Base-by-base conservation (phyloP, 176 grass and related monocot species). In the Juncus effusus region DNA sequence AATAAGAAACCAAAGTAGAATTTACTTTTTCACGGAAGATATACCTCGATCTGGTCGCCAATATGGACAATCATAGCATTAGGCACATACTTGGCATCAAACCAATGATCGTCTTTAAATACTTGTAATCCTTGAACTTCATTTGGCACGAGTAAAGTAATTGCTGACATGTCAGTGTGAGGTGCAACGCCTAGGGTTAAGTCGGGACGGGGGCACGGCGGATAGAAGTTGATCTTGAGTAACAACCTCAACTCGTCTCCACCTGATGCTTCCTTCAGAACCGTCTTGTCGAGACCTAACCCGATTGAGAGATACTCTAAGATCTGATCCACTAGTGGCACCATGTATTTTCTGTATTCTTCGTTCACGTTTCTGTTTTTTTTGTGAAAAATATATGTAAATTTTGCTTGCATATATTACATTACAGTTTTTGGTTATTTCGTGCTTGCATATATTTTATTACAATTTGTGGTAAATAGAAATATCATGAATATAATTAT, bases 201-300 rank as follows among this genome's bases (percentile, higher is more conserved):
- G 59, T 96, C 91, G 10, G 81, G 84, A 54, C 80, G 84, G 53
- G 87, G 86, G 63, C 91, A 96, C 35, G 78, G 84, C 14, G 86
- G 81, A 74, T 96, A 90, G 84, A 65, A 78, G 84, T 96, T 90
- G 77, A 96, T 87, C 84, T 90, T 96, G 1, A 82, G 78, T 12
- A 90, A 73, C 8, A 85, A 54, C 6, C 69, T 63, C 3, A 82
- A 4, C 1, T 73, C 56, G 35, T 70, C 81, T 14, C 91, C 81
- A 16, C 91, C 87, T 41, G 76, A 77, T 6, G 84, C 68, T 14
- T 80, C 67, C 64, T 40, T 63, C 72, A 90, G 78, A 62, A 58
- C 61, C 59, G 51, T 28, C 14, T 38, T 55, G 0, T 81, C 65
- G 19, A 96, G 63, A 0, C 81, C 81, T 3, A 96, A 42, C 15